Conservation (phyloP, 805 yeast species). For the Kockiozyma suomiensis region DNA sequence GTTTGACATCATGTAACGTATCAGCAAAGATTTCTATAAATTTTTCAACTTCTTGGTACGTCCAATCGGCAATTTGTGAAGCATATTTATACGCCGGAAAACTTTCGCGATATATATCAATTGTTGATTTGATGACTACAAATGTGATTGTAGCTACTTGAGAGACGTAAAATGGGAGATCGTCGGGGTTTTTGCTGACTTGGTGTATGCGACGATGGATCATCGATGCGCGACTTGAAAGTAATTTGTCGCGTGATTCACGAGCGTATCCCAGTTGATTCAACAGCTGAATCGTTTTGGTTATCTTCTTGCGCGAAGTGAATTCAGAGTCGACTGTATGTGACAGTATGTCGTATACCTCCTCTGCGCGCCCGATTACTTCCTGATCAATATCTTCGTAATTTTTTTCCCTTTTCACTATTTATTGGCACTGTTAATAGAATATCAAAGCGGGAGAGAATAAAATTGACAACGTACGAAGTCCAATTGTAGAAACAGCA, state of each 20-base stretch:
- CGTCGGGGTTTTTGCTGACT: slow-evolving; percentile 54
- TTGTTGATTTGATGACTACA: slow-evolving; percentile 61
- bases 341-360: slow-evolving; percentile 43
- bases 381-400: slow-evolving; percentile 32
- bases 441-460: neutral
- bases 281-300: slow-evolving; percentile 41
- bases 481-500: slow-evolving; percentile 42
- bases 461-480: slow-evolving; percentile 26
- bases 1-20: slow-evolving; percentile 56
- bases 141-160: slow-evolving; percentile 67
- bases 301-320: slow-evolving; percentile 39
- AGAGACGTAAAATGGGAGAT: slow-evolving; percentile 55
- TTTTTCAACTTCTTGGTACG: slow-evolving; percentile 60
- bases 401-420: slow-evolving; percentile 7
- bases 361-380: slow-evolving; percentile 36
- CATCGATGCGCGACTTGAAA: slow-evolving; percentile 52
- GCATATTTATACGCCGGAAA: slow-evolving; percentile 53
- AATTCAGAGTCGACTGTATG: slow-evolving; percentile 42
- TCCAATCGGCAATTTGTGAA: slow-evolving; percentile 75
- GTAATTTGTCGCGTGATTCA: slow-evolving; percentile 53
- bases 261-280: slow-evolving; percentile 49
- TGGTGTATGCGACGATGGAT: slow-evolving; percentile 53
- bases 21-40: slow-evolving; percentile 64
- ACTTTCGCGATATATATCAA: slow-evolving; percentile 55
- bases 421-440: neutral